phyloP scores from a whole-genome alignment of 345 rosid species.

The Turnera subulata region DNA sequence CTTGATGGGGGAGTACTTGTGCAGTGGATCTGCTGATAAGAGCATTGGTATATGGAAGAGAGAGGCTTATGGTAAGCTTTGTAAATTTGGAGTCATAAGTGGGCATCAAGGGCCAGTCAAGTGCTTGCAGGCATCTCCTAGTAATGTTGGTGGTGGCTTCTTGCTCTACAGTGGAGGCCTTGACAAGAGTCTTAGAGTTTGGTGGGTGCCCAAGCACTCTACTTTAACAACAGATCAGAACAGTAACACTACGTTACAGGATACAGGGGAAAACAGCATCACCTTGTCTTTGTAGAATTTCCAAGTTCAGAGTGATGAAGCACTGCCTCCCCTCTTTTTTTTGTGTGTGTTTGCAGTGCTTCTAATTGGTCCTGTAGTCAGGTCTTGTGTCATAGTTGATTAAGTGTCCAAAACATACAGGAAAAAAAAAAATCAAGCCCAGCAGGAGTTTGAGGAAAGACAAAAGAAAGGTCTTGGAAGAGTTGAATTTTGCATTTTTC shows the following conservation, averaged over 20 bases:
- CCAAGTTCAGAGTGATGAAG: constrained; percentile 12
- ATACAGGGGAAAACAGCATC: constrained; percentile 9
- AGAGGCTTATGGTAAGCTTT: constrained; percentile 23
- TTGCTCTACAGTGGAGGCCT: constrained; percentile 32
- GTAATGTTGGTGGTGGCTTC: constrained; percentile 24
- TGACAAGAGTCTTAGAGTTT: constrained; percentile 27
- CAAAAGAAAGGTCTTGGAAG: not conserved
- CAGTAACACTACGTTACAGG: not conserved
- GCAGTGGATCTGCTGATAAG: constrained; percentile 35
- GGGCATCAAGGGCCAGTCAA: constrained; percentile 34
- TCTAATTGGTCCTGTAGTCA: constrained; percentile 10
- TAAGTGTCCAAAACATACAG: constrained; percentile 4
- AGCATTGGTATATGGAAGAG: constrained; percentile 28
- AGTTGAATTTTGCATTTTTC: no score
- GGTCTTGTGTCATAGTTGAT: constrained; percentile 7
- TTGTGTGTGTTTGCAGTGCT: constrained; percentile 38
- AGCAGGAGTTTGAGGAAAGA: no score
- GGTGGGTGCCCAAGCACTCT: constrained; percentile 45
- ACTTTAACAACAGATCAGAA: not conserved
- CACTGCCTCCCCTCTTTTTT: constrained; percentile 20
- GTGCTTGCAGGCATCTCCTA: constrained; percentile 27
- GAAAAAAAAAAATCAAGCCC: no score
- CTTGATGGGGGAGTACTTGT: constrained; percentile 18
- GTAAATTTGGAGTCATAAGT: constrained; percentile 11
- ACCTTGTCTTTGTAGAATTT: constrained; percentile 7